Conservation (phyloP, 176 grass and related monocot genomes). For the Puccinellia tenuiflora region DNA sequence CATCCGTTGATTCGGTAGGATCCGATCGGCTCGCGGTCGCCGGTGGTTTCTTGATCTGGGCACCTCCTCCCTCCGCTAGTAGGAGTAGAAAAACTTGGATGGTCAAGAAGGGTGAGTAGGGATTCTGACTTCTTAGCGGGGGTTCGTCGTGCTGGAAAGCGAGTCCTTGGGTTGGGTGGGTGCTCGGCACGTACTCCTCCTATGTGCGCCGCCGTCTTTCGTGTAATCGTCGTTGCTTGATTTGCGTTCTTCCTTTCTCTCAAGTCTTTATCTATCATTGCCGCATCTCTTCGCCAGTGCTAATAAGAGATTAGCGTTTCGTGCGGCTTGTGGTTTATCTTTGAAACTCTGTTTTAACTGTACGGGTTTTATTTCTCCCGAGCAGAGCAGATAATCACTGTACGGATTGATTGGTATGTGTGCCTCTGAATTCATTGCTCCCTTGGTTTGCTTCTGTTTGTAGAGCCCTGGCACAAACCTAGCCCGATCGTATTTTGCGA, state of each 20-base stretch:
- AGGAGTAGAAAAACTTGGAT: background rate
- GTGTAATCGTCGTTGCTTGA: slow-evolving; percentile 58
- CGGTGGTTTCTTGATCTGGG: slow-evolving; percentile 23
- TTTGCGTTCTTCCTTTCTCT: slow-evolving; percentile 36
- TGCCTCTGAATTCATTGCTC: too few relatives aligned
- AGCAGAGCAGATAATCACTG: too few relatives aligned
- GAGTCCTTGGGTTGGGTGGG: background rate
- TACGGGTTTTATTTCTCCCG: background rate
- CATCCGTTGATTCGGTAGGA: slow-evolving; percentile 22
- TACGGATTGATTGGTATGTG: too few relatives aligned
- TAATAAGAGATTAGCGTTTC: background rate
- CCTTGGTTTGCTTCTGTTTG: too few relatives aligned
- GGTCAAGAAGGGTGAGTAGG: background rate
- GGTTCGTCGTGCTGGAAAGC: slow-evolving; percentile 22
- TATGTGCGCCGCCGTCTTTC: slow-evolving; percentile 24
- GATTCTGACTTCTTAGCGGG: background rate
- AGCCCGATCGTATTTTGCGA: too few relatives aligned
- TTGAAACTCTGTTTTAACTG: too few relatives aligned
- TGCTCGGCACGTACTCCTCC: slow-evolving; percentile 9
- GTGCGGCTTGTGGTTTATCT: background rate
- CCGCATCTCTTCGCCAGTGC: background rate
- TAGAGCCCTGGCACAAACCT: too few relatives aligned
- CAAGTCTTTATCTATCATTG: slow-evolving; percentile 17
- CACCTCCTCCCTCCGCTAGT: background rate
- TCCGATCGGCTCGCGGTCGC: background rate